Evolutionary conservation across 2,329 filamentous ascomycete species (phyloP).

Genomic region (Corinectria fuckeliana): DNA sequence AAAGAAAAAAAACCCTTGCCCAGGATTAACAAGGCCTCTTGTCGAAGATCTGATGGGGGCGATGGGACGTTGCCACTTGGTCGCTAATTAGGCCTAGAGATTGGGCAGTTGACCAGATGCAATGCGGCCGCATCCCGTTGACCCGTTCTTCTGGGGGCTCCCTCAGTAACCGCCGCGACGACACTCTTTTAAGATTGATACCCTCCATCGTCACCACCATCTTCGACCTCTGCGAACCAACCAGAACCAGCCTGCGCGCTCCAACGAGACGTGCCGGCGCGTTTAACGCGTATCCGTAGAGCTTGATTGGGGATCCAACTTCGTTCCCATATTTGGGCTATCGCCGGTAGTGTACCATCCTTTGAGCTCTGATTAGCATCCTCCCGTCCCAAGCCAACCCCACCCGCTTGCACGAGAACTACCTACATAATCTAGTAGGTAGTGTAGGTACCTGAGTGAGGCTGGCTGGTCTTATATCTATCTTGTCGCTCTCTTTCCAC

Average conservation of each 20-base stretch:
- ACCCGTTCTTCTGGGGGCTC: background rate
- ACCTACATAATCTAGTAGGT: no score
- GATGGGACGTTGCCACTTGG: slow-evolving; percentile 4
- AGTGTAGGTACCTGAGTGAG: slow-evolving; percentile 10
- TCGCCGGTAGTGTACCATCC: background rate
- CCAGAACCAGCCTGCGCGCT: slow-evolving; percentile 4
- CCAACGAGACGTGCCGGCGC: slow-evolving; percentile 7
- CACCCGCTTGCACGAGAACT: slow-evolving; percentile 27
- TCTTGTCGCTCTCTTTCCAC: slow-evolving; percentile 9
- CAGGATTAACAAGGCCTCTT: slow-evolving; percentile 16
- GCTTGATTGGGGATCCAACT: background rate
- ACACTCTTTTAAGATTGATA: background rate
- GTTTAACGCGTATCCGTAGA: slow-evolving; percentile 14
- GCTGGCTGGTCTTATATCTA: slow-evolving; percentile 16
- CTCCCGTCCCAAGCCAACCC: slow-evolving; percentile 20
- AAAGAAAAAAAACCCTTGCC: slow-evolving; percentile 4
- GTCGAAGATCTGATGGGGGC: background rate
- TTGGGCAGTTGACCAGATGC: slow-evolving; percentile 5
- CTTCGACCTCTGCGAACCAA: slow-evolving; percentile 9
- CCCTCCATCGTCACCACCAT: slow-evolving; percentile 2
- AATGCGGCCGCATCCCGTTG: background rate
- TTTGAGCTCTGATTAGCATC: no score
- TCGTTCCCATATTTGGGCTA: slow-evolving; percentile 5
- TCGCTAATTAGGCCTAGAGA: background rate
- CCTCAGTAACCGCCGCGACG: slow-evolving; percentile 11